Percentiles rank a stretch among this genome's conserved stretches.
Conservation (phyloP, 2,329 filamentous ascomycete species). For the Ascocoryne sarcoides region DNA sequence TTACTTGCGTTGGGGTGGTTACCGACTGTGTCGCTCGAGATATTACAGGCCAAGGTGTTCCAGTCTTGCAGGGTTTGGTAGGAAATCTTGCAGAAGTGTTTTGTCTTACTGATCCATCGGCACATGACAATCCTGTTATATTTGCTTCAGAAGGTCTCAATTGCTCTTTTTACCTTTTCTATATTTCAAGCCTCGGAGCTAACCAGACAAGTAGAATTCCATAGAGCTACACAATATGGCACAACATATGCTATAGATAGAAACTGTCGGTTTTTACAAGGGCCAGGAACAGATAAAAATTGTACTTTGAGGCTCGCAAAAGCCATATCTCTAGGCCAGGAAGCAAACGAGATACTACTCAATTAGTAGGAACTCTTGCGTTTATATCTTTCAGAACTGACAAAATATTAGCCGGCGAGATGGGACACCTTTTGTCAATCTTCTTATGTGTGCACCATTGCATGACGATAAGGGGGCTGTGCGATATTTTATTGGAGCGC, state of each 20-base stretch:
- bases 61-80: slow-evolving; percentile 55
- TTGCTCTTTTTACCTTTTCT: neutral
- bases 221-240: slow-evolving; percentile 64
- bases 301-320: slow-evolving; percentile 52
- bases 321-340: slow-evolving; percentile 52
- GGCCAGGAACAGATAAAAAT: slow-evolving; percentile 55
- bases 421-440: slow-evolving; percentile 56
- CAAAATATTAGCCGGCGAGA: slow-evolving; percentile 39
- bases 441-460: slow-evolving; percentile 54
- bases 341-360: slow-evolving; percentile 62
- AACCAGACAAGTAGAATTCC: slow-evolving; percentile 46
- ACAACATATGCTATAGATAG: slow-evolving; percentile 62
- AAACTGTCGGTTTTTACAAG: slow-evolving; percentile 71
- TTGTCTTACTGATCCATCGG: slow-evolving; percentile 63
- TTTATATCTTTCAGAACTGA: neutral
- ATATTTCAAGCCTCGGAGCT: neutral
- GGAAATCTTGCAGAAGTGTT: slow-evolving; percentile 69
- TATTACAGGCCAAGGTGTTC: slow-evolving; percentile 57
- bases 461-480: slow-evolving; percentile 51
- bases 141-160: slow-evolving; percentile 61
- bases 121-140: slow-evolving; percentile 64
- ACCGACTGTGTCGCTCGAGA: slow-evolving; percentile 56
- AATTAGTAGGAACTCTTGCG: slow-evolving; percentile 53
- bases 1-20: slow-evolving; percentile 58
- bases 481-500: slow-evolving; percentile 56